Conservation (phyloP, 495 filamentous ascomycete species). For the Schizothecium vesticola region DNA sequence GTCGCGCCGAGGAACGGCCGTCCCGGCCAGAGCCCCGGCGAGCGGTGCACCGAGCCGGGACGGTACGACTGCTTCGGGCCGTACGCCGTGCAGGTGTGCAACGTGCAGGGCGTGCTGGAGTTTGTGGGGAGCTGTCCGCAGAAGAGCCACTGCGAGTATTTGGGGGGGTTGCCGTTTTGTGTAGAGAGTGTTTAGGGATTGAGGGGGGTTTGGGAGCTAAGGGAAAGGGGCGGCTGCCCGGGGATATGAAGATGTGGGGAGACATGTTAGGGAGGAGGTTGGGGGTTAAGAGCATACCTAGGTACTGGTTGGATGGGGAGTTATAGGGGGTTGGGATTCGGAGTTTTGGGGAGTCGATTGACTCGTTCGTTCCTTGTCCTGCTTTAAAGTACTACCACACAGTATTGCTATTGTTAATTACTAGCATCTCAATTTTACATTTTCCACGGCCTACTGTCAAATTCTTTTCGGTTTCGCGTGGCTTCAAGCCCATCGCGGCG, state of each 20-base stretch:
- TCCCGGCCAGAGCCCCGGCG: constrained; percentile 15
- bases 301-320: neutral
- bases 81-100: constrained; percentile 23
- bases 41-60: constrained; percentile 16
- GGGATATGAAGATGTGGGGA: neutral
- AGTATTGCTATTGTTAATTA: neutral
- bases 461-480: too few relatives aligned
- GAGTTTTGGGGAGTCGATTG: neutral
- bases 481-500: too few relatives aligned
- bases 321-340: neutral
- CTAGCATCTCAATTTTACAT: too few relatives aligned
- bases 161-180: constrained; percentile 20
- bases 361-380: neutral
- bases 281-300: neutral
- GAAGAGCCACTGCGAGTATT: constrained; percentile 16
- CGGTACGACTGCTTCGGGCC: constrained; percentile 20
- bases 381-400: neutral
- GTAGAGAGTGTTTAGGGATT: constrained; percentile 4
- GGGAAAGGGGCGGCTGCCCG: too few relatives aligned
- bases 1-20: constrained; percentile 12
- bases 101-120: constrained; percentile 9
- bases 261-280: neutral
- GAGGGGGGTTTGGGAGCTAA: neutral
- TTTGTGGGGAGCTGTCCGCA: constrained; percentile 18
- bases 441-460: too few relatives aligned